A percentile compares a stretch with the other conserved stretches of the same genome.
Evolutionary conservation across 768 basidiomycete species (phyloP).

Genomic region (Macrolepiota dolichaula): DNA sequence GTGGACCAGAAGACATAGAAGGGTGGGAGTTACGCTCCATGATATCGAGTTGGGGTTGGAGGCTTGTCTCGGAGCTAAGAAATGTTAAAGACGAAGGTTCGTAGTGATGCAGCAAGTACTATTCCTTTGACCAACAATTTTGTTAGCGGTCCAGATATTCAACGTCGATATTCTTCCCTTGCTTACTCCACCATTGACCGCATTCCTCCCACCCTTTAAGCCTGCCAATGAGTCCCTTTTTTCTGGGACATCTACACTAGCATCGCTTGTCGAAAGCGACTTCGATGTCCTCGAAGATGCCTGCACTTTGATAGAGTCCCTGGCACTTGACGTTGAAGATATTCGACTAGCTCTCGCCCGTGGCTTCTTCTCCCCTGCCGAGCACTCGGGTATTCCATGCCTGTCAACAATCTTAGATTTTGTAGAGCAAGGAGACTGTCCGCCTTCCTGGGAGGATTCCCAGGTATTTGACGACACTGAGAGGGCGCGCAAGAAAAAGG

Average conservation of each 20-base stretch:
- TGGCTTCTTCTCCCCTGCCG: conserved; percentile 54
- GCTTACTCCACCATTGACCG: conserved; percentile 53
- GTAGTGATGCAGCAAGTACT: conserved; percentile 13
- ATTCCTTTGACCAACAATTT: background rate
- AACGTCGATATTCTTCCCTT: conserved; percentile 61
- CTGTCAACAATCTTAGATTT: conserved; percentile 66
- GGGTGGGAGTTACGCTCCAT: conserved; percentile 64
- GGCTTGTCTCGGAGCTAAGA: conserved; percentile 67
- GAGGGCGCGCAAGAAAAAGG: conserved; percentile 58
- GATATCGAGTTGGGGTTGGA: conserved; percentile 77
- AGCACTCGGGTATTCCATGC: conserved; percentile 54
- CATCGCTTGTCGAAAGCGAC: conserved; percentile 55
- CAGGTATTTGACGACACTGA: conserved; percentile 42
- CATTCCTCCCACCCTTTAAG: conserved; percentile 56
- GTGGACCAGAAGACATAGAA: conserved; percentile 34
- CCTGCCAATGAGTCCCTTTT: conserved; percentile 35
- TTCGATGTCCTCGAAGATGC: conserved; percentile 72
- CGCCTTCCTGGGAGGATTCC: conserved; percentile 54
- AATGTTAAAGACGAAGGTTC: conserved; percentile 71
- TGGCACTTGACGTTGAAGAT: conserved; percentile 75
- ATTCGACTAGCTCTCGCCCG: conserved; percentile 70
- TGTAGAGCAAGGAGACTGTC: conserved; percentile 69
- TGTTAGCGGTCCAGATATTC: conserved; percentile 53
- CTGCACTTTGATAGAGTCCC: conserved; percentile 73
- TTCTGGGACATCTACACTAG: conserved; percentile 19